phyloP scores from a whole-genome alignment of 164 flowering plant species.

The Buxus sempervirens region DNA sequence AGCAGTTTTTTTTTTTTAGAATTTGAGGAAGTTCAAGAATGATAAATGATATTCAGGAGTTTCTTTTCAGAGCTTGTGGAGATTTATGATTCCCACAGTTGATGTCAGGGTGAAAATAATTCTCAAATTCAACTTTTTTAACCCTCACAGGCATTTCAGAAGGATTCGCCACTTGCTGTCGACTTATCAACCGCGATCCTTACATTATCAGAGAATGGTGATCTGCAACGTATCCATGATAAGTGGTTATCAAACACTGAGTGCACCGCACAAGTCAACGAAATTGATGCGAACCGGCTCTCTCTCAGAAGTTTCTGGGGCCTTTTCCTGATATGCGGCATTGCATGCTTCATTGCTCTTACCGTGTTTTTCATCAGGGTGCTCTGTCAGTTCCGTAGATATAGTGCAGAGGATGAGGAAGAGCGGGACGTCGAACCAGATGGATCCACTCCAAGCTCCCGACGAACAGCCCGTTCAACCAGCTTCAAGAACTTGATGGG shows the following conservation, averaged over 20 bases:
- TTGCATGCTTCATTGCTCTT: neutral
- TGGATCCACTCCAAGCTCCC: neutral
- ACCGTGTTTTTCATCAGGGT: neutral
- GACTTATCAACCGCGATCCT: slow-evolving; percentile 94
- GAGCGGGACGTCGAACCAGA: neutral
- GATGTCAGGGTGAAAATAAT: no score
- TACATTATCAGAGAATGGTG: slow-evolving; percentile 84
- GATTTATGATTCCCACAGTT: neutral
- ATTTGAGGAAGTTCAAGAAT: no score
- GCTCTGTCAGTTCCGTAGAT: neutral
- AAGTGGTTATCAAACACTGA: slow-evolving; percentile 53
- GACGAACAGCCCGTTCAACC: slow-evolving; percentile 23
- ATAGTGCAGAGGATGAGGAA: neutral
- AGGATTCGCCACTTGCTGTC: slow-evolving; percentile 87
- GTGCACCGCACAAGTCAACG: slow-evolving; percentile 41
- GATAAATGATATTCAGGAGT: no score
- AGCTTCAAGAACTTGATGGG: slow-evolving; percentile 51
- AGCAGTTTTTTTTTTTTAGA: no score
- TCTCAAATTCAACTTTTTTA: neutral
- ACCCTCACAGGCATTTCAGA: slow-evolving; percentile 64
- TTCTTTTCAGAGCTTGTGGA: neutral
- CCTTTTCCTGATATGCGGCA: slow-evolving; percentile 76
- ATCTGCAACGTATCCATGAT: slow-evolving; percentile 74
- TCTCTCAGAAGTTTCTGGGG: slow-evolving; percentile 95
- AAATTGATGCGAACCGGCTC: slow-evolving; percentile 44